phyloP scores from a whole-genome alignment of 2,329 filamentous ascomycete genomes.

The Colletotrichum viniferum region DNA sequence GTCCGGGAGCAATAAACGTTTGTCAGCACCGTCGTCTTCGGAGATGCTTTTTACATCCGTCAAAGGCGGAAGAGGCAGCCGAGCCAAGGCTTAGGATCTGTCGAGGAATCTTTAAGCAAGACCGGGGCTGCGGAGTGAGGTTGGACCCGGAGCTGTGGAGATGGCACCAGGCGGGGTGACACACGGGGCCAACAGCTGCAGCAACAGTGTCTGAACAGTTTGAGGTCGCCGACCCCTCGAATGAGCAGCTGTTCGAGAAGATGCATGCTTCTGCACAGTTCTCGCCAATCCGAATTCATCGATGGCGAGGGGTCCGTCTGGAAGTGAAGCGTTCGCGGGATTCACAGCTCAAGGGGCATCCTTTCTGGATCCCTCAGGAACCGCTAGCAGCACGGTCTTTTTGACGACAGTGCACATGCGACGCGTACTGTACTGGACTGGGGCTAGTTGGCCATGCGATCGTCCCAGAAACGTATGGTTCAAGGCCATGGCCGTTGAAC shows the following conservation, averaged over 20 bases:
- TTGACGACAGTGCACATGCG: background rate
- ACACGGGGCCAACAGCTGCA: background rate
- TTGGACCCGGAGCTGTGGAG: conserved; percentile 5
- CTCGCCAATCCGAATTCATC: background rate
- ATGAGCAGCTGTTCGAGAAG: background rate
- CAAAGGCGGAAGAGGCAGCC: background rate
- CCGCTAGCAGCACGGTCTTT: background rate
- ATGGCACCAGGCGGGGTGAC: background rate
- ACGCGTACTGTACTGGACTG: background rate
- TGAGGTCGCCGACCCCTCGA: background rate
- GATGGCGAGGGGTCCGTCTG: background rate
- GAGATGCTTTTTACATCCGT: background rate
- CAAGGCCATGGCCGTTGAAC: background rate
- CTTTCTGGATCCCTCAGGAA: background rate
- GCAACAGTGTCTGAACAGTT: background rate
- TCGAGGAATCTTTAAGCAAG: background rate
- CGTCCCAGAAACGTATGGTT: background rate
- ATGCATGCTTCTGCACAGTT: background rate
- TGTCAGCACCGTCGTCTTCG: background rate
- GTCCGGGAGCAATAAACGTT: background rate
- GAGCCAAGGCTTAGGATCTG: background rate
- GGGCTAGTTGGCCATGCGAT: background rate
- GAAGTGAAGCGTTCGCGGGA: background rate
- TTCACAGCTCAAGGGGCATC: background rate
- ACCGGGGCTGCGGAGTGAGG: conserved; percentile 1